These are phyloP conservation scores for Aaosphaeria arxii DNA, from an alignment of 2,329 filamentous ascomycete species.

Conservation along the genomic window DNA sequence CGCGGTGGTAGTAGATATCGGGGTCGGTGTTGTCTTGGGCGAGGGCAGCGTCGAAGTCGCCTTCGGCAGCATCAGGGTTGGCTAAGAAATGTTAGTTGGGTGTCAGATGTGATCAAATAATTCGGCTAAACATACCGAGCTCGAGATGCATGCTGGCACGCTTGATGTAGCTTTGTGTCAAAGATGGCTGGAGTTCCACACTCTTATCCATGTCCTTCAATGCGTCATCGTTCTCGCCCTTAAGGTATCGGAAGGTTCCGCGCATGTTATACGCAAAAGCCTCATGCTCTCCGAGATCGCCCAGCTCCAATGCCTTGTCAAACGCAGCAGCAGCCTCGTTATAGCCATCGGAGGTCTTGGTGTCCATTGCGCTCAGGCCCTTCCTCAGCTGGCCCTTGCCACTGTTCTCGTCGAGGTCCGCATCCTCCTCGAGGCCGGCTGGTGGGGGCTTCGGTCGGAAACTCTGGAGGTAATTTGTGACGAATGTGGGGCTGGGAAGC, in stretches of 20 bases:
- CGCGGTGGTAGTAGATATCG: slow-evolving; percentile 98
- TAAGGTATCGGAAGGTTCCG: slow-evolving; percentile 90
- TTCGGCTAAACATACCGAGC: slow-evolving; percentile 57
- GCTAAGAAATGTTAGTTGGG: slow-evolving; percentile 45
- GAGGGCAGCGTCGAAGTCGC: slow-evolving; percentile 83
- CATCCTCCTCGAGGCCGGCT: slow-evolving; percentile 74
- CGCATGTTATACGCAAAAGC: slow-evolving; percentile 95
- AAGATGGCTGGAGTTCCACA: slow-evolving; percentile 78
- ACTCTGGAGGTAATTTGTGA: slow-evolving; percentile 98
- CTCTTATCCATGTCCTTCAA: slow-evolving; percentile 86
- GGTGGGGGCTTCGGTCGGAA: slow-evolving; percentile 84
- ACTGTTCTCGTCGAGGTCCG: slow-evolving; percentile 72
- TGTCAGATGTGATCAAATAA: not conserved
- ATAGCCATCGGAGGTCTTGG: slow-evolving; percentile 88
- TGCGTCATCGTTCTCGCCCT: slow-evolving; percentile 81
- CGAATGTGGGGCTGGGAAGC: slow-evolving; percentile 92
- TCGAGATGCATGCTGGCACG: slow-evolving; percentile 97
- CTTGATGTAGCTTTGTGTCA: slow-evolving; percentile 98
- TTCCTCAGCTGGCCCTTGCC: slow-evolving; percentile 84
- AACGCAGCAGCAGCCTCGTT: slow-evolving; percentile 84
- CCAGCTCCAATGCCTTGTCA: slow-evolving; percentile 80
- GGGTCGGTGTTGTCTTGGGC: slow-evolving; percentile 84
- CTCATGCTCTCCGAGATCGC: slow-evolving; percentile 76
- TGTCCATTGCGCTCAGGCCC: slow-evolving; percentile 75
- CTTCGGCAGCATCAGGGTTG: slow-evolving; percentile 79